phyloP scores from a whole-genome alignment of 208 protist genomes.

The Plasmodiophora brassicae region DNA sequence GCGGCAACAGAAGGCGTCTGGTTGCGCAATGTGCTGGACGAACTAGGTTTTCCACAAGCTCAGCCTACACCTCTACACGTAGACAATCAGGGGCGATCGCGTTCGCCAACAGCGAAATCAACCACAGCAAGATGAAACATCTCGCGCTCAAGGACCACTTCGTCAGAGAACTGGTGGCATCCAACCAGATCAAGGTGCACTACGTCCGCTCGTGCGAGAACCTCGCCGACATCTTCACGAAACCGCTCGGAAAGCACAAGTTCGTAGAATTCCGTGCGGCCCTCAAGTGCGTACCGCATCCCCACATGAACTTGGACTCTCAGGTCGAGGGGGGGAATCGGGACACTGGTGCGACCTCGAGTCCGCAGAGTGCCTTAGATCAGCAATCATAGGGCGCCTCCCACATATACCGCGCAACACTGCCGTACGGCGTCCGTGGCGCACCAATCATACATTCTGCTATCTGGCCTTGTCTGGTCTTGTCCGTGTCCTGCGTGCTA shows the following conservation, averaged over 20 bases:
- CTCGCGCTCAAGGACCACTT: background rate
- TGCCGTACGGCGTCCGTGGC: too few relatives aligned
- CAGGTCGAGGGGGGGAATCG: background rate
- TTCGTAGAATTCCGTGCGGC: background rate
- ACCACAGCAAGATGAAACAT: conserved; percentile 28
- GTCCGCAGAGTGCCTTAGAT: too few relatives aligned
- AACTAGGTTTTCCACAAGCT: background rate
- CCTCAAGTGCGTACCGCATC: background rate
- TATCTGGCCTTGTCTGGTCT: too few relatives aligned
- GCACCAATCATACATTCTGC: too few relatives aligned
- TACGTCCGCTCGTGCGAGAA: background rate
- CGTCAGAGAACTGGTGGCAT: background rate
- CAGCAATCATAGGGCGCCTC: too few relatives aligned
- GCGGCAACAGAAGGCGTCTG: background rate
- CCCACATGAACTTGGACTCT: too few relatives aligned
- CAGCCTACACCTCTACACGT: background rate
- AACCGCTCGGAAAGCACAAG: background rate
- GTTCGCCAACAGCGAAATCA: background rate
- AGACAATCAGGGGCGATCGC: background rate
- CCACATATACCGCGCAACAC: too few relatives aligned
- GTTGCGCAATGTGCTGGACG: background rate
- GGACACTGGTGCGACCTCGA: background rate
- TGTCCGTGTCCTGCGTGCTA: too few relatives aligned
- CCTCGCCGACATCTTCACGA: background rate
- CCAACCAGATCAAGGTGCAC: background rate